Percentiles rank a stretch among this genome's conserved stretches.
Evolutionary conservation across 768 basidiomycete species (phyloP).

Genomic region (Phaeolepiota aurea): DNA sequence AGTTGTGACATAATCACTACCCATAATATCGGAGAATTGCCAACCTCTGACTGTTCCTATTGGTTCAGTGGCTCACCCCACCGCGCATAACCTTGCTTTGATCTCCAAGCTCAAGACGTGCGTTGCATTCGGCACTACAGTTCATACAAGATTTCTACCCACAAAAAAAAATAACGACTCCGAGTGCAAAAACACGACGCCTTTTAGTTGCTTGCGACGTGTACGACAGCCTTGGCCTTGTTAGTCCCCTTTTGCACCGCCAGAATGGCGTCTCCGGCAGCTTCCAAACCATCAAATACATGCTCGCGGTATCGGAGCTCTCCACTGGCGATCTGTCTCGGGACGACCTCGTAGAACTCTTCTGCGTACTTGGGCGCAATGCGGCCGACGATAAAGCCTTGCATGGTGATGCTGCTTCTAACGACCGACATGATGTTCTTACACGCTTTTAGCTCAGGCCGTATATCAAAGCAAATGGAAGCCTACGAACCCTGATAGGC

Average conservation of each 20-base stretch:
- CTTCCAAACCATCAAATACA: constrained; percentile 32
- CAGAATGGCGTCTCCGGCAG: constrained; percentile 23
- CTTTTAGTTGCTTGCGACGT: too few species aligned
- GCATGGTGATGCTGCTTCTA: constrained; percentile 28
- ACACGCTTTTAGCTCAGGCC: constrained; percentile 1
- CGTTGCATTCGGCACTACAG: too few species aligned
- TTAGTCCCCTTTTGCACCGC: constrained; percentile 25
- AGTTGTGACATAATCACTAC: too few species aligned
- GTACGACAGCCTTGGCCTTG: constrained; percentile 24
- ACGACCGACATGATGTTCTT: constrained; percentile 32
- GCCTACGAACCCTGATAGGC: constrained; percentile 16
- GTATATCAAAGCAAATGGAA: neutral
- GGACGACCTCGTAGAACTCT: constrained; percentile 33
- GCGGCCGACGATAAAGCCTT: constrained; percentile 27
- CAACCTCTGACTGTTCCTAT: too few species aligned
- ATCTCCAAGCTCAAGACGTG: too few species aligned
- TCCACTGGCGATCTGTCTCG: constrained; percentile 31
- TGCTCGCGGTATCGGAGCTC: constrained; percentile 42
- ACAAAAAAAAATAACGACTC: too few species aligned
- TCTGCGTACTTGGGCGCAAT: constrained; percentile 25
- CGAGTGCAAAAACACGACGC: too few species aligned
- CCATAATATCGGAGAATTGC: too few species aligned
- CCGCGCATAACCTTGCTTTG: too few species aligned
- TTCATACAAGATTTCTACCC: too few species aligned
- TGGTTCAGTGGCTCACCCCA: too few species aligned